phyloP scores from a whole-genome alignment of 768 basidiomycete genomes.

The Kwoniella europaea region DNA sequence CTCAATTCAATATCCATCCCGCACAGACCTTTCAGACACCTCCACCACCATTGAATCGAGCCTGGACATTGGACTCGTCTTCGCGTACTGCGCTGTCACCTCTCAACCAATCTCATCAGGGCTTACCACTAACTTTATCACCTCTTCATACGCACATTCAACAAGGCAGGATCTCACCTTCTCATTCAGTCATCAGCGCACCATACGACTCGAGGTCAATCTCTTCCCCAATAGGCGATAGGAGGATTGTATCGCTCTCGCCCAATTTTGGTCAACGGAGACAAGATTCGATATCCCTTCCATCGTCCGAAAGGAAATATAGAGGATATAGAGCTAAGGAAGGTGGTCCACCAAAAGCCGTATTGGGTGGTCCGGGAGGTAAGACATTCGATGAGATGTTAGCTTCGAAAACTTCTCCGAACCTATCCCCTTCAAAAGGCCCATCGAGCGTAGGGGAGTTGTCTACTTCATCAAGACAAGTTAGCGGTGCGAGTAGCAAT shows the following conservation, averaged over 20 bases:
- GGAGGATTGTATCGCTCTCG: conserved; percentile 8
- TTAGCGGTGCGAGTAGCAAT: background rate
- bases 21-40: conserved; percentile 2
- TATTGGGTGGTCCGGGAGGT: conserved; percentile 42
- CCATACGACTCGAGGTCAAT: conserved; percentile 1
- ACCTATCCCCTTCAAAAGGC: background rate
- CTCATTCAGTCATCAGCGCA: conserved; percentile 4
- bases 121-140: conserved; percentile 4
- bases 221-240: background rate
- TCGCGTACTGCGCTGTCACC: conserved; percentile 9
- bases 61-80: conserved; percentile 13
- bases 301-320: conserved; percentile 8
- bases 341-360: conserved; percentile 42
- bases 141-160: background rate
- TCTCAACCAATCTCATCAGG: background rate
- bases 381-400: conserved; percentile 42
- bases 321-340: conserved; percentile 14
- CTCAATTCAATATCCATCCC: background rate
- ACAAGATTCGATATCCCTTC: background rate
- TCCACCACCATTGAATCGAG: conserved; percentile 10
- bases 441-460: background rate
- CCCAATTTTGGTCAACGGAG: background rate
- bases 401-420: conserved; percentile 10
- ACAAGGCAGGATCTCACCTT: conserved; percentile 2
- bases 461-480: background rate